Conservation (phyloP, 2,329 filamentous ascomycete species). For the Madurella fahalii region DNA sequence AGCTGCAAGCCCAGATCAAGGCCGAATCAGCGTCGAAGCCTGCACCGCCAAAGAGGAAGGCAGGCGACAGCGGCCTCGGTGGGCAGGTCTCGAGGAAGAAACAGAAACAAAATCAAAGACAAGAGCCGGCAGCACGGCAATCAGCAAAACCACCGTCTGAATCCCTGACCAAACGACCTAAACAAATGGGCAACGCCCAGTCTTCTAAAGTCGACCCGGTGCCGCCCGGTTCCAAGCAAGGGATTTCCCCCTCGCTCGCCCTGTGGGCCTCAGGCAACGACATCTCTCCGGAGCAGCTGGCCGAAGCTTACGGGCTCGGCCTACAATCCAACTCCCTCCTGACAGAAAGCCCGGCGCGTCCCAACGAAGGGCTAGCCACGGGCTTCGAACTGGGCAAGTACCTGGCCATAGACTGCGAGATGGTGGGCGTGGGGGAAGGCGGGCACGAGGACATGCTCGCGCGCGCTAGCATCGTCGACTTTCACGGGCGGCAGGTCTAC, state of each 20-base stretch:
- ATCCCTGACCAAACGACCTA: neutral
- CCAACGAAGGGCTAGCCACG: slow-evolving; percentile 60
- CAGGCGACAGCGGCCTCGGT: slow-evolving; percentile 30
- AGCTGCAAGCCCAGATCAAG: slow-evolving; percentile 61
- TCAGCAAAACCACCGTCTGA: neutral
- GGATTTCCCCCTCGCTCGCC: slow-evolving; percentile 51
- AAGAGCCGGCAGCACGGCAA: neutral
- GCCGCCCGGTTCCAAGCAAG: slow-evolving; percentile 29
- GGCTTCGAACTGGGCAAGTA: slow-evolving; percentile 79
- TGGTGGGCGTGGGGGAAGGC: slow-evolving; percentile 81
- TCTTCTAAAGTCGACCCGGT: slow-evolving; percentile 42
- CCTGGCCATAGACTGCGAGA: slow-evolving; percentile 91
- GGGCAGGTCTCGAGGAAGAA: slow-evolving; percentile 8
- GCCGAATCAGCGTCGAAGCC: slow-evolving; percentile 38
- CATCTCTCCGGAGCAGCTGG: slow-evolving; percentile 56
- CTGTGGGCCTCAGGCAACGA: slow-evolving; percentile 60
- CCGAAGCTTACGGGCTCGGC: slow-evolving; percentile 58
- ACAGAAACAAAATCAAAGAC: slow-evolving; percentile 1
- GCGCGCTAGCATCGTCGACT: slow-evolving; percentile 87
- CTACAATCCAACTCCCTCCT: slow-evolving; percentile 48
- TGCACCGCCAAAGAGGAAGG: slow-evolving; percentile 38
- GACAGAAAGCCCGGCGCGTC: slow-evolving; percentile 44
- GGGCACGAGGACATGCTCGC: slow-evolving; percentile 73
- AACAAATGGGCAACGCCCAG: slow-evolving; percentile 35
- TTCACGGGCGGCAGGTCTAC: slow-evolving; percentile 87